These are phyloP conservation scores for Citrullus colocynthis DNA, from an alignment of 306 rosid species.

Conservation along the genomic window DNA sequence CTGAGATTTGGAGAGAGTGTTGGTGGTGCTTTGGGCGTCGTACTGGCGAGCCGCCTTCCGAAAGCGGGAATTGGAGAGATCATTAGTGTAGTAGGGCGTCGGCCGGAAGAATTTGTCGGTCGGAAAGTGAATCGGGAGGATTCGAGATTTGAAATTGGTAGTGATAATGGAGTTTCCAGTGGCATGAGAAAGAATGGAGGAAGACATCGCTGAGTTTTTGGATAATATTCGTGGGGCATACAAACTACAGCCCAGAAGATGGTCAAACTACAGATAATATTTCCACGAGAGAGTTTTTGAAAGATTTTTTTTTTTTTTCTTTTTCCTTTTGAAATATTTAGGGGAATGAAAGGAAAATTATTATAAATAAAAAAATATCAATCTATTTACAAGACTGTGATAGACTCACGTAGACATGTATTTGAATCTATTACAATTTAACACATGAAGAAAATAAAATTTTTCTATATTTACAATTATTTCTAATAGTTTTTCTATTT, in stretches of 20 bases:
- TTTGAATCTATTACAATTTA: too few relatives aligned
- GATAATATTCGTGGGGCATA: not conserved
- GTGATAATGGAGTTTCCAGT: conserved; percentile 15
- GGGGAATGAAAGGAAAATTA: not conserved
- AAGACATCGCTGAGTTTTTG: conserved; percentile 26
- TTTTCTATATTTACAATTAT: too few relatives aligned
- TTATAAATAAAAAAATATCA: too few relatives aligned
- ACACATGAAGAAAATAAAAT: too few relatives aligned
- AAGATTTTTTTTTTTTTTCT: too few relatives aligned
- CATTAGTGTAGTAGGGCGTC: conserved; percentile 16
- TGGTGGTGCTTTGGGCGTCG: not conserved
- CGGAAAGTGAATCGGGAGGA: conserved; percentile 3
- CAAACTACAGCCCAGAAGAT: too few relatives aligned
- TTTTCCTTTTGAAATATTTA: not conserved
- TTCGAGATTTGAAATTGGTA: conserved; percentile 16
- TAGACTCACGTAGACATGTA: too few relatives aligned
- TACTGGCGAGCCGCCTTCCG: conserved; percentile 23
- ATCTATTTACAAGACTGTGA: too few relatives aligned
- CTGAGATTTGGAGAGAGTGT: conserved; percentile 12
- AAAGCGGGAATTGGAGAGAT: conserved; percentile 18
- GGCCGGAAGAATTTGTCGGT: not conserved
- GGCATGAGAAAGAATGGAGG: conserved; percentile 23
- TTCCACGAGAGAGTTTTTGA: too few relatives aligned
- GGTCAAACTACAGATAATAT: too few relatives aligned
- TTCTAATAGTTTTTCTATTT: too few relatives aligned